These are phyloP conservation scores for Magnaporthales sp. DNA, from an alignment of 2,329 filamentous ascomycete species.

Conservation along the genomic window DNA sequence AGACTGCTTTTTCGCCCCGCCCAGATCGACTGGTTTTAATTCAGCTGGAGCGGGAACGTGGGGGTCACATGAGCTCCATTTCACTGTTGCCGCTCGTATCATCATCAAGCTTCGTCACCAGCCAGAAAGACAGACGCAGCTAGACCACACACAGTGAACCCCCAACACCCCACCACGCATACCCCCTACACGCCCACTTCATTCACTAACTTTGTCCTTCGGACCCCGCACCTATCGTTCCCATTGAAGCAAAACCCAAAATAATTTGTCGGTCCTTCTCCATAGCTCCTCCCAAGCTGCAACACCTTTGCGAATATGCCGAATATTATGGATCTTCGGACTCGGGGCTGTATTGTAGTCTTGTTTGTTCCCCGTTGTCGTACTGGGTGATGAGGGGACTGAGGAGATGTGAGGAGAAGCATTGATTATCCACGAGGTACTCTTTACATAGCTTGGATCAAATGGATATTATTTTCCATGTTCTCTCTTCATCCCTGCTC, in stretches of 20 bases:
- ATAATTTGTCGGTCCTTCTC: neutral
- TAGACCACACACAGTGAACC: neutral
- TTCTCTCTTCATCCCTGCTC: neutral
- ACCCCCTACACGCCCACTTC: neutral
- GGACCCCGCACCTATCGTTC: neutral
- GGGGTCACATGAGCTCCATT: neutral
- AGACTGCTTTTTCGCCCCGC: neutral
- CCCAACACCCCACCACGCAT: neutral
- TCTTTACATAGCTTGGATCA: neutral
- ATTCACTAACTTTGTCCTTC: neutral
- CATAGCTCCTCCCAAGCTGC: neutral
- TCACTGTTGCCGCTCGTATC: neutral
- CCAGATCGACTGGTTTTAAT: neutral
- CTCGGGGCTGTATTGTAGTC: neutral
- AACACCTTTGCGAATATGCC: neutral
- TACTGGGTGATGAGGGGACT: neutral
- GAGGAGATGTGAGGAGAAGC: neutral
- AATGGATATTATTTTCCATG: neutral
- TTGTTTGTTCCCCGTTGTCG: neutral
- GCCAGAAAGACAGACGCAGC: neutral
- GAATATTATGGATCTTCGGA: neutral
- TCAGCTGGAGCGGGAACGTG: neutral
- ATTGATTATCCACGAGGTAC: neutral
- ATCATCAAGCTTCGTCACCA: neutral
- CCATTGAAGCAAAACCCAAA: neutral